A percentile compares a stretch with the other conserved stretches of the same genome.
Evolutionary conservation across 2,329 filamentous ascomycete species (phyloP).

Genomic region (Erysiphe pulchra): DNA sequence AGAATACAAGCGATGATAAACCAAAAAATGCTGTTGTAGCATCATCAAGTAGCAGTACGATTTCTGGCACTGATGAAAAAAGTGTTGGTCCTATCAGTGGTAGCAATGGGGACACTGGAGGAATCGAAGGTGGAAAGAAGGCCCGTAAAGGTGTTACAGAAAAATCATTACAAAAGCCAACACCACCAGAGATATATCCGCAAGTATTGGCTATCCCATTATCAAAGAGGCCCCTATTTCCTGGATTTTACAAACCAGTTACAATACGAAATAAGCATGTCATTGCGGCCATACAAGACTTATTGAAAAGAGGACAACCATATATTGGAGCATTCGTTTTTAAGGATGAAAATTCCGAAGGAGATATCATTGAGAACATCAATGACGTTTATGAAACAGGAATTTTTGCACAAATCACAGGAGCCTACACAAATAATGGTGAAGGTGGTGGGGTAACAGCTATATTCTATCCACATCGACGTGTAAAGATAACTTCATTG

Average conservation of each 20-base stretch:
- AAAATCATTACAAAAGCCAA: constrained; percentile 59
- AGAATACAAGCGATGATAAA: constrained; percentile 18
- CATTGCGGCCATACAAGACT: constrained; percentile 75
- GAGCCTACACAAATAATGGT: constrained; percentile 72
- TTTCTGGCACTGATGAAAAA: constrained; percentile 1
- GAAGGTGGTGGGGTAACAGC: constrained; percentile 71
- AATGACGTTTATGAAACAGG: constrained; percentile 90
- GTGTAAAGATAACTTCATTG: constrained; percentile 71
- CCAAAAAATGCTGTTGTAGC: constrained; percentile 8
- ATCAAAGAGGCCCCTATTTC: constrained; percentile 76
- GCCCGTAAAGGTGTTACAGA: constrained; percentile 44
- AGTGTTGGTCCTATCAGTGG: constrained; percentile 9
- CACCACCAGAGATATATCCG: constrained; percentile 83
- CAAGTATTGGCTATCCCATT: constrained; percentile 96
- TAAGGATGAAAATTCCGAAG: constrained; percentile 85
- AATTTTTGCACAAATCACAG: constrained; percentile 94
- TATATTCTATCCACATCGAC: constrained; percentile 82
- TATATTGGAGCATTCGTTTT: constrained; percentile 94
- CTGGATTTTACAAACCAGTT: constrained; percentile 96
- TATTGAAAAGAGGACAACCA: constrained; percentile 88
- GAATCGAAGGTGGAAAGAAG: constrained; percentile 39
- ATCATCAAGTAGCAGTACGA: constrained; percentile 3
- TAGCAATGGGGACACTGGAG: constrained; percentile 9
- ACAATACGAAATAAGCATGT: constrained; percentile 88
- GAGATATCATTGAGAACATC: constrained; percentile 71